Base-by-base conservation (phyloP, 495 filamentous ascomycete genomes). In the Aspergillus carlsbadensis region DNA sequence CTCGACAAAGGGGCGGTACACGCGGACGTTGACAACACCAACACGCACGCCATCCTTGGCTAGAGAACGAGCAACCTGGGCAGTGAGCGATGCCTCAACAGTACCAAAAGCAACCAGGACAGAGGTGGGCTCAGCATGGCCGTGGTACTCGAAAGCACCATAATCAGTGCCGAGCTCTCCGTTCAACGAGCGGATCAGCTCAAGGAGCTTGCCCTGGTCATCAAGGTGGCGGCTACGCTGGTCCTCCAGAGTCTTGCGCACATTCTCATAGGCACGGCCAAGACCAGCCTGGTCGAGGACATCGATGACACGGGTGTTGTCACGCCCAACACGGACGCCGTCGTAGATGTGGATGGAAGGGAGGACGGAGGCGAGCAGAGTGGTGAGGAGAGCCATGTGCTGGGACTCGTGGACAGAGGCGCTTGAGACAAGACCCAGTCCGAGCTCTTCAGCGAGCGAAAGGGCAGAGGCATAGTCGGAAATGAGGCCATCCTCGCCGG, bases 1-100 rank as follows among this genome's bases (percentile, higher is more conserved):
- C 73, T 98, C 94, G 22, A 91, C 83, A 68, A 98, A 98, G 1
- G 94, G 94, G 26, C 92, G 84, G 77, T 97, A 98, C 47, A 98
- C 81, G 53, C 94, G 87, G 46, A 98, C 93, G 60, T 89, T 92
- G 62, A 98, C 75, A 17, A 92, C 89, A 57, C 94, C 94, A 52
- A 97, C 81, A 67, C 84, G 87, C 51, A 81, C 78, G 59, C 86
- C 91, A 55, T 84, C 78, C 59, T 83, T 83, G 21, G 85, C 80
- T 48, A 98, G 75, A 20, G 84, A 84, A 33, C 82, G 74, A 3
- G 90, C 88, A 47, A 98, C 84, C 71, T 96, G 92, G 51, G 87
- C 83, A 60, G 89, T 85, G 44, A 98, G 76, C 55, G 92, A 88
- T 17, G 89, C 86, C 75, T 98, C 94, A 6, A 90, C 84, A 49